A percentile compares a stretch with the other conserved stretches of the same genome.
These are phyloP conservation scores for Candida ponderosae DNA, from an alignment of 805 yeast species.

Conservation along the genomic window DNA sequence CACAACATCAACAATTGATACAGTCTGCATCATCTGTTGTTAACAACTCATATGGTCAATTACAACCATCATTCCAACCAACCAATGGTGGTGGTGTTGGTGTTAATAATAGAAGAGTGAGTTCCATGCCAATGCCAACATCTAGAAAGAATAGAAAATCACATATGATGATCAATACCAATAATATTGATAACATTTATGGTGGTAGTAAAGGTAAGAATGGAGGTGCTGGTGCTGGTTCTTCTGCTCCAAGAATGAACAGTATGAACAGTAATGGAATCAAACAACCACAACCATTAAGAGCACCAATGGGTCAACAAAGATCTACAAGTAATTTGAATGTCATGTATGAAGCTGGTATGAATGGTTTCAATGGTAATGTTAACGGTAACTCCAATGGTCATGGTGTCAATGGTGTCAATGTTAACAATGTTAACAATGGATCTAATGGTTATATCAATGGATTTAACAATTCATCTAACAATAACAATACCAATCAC, in stretches of 20 bases:
- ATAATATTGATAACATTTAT: slow-evolving; percentile 4
- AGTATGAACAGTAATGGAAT: neutral
- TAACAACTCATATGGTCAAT: slow-evolving; percentile 2
- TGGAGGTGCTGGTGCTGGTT: too few relatives aligned
- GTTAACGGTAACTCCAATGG: slow-evolving; percentile 1
- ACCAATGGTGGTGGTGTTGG: neutral
- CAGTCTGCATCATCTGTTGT: neutral
- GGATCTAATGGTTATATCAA: neutral
- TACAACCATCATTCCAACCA: slow-evolving; percentile 4
- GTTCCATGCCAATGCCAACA: slow-evolving; percentile 14
- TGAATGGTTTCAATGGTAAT: neutral
- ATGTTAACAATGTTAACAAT: slow-evolving; percentile 2
- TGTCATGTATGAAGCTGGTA: neutral
- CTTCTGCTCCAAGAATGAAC: slow-evolving; percentile 19
- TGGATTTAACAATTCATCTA: slow-evolving; percentile 2
- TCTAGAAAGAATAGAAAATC: slow-evolving; percentile 39
- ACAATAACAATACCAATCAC: slow-evolving; percentile 2
- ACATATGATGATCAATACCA: slow-evolving; percentile 20
- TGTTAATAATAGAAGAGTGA: neutral
- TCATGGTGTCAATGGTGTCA: slow-evolving; percentile 4
- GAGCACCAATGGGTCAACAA: neutral
- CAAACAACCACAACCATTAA: neutral
- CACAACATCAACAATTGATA: neutral
- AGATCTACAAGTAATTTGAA: neutral
- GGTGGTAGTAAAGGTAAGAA: slow-evolving; percentile 14